These are phyloP conservation scores for Vitis amurensis DNA, from an alignment of 164 flowering plant genomes.

Conservation along the genomic window DNA sequence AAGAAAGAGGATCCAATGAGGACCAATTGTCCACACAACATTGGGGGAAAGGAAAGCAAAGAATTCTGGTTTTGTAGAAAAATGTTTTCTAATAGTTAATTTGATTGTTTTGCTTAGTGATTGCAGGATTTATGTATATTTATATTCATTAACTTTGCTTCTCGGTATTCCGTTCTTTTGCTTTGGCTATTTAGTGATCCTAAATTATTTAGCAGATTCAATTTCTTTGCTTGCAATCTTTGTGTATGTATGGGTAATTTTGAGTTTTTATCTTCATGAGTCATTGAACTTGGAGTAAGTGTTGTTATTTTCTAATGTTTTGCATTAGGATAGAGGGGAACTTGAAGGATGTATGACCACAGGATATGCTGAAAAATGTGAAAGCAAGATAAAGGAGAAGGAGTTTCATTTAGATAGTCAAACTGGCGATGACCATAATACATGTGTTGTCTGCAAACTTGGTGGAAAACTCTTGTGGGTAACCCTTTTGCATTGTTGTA, in stretches of 20 bases:
- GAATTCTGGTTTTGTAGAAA: too few species aligned
- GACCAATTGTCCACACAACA: too few species aligned
- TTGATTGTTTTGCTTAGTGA: too few species aligned
- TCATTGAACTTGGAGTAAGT: conserved; percentile 3
- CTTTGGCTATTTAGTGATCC: too few species aligned
- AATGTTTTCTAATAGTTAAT: too few species aligned
- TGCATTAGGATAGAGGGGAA: conserved; percentile 48
- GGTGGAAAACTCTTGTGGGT: conserved; percentile 68
- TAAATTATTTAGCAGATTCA: too few species aligned
- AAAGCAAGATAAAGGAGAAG: conserved; percentile 2
- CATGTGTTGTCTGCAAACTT: conserved; percentile 47
- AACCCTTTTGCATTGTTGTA: conserved; percentile 5
- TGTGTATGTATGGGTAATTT: too few species aligned
- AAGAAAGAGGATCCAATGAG: too few species aligned
- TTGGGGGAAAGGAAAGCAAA: too few species aligned
- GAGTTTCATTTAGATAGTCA: conserved; percentile 12
- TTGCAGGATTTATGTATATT: too few species aligned
- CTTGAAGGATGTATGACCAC: conserved; percentile 16
- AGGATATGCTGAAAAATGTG: conserved; percentile 20
- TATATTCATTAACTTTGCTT: too few species aligned
- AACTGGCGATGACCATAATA: conserved; percentile 20
- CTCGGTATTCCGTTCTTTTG: too few species aligned
- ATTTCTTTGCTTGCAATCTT: neutral
- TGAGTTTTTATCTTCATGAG: neutral
- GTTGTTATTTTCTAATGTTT: conserved; percentile 14